phyloP scores from a whole-genome alignment of 371 early-diverging fungal species.

The Mortierella polycephala region DNA sequence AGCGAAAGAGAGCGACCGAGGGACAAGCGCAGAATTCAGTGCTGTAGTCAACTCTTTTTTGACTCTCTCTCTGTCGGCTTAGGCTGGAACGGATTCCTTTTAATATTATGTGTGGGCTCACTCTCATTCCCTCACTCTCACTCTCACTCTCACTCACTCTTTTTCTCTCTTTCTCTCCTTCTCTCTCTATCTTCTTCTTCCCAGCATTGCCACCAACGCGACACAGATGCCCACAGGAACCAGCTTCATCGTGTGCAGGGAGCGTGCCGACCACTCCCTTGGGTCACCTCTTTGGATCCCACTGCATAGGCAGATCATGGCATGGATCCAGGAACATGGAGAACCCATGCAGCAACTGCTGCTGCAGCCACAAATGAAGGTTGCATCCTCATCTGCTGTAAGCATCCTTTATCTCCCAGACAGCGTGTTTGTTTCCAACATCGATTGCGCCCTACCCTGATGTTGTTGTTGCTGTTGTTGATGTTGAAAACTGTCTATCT shows the following conservation, averaged over 20 bases:
- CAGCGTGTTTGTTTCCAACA: no score
- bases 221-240: no score
- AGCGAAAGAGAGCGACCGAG: background rate
- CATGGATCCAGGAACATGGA: background rate
- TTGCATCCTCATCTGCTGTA: no score
- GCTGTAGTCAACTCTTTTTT: no score
- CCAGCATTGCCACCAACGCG: no score
- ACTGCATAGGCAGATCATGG: background rate
- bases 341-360: background rate
- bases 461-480: no score
- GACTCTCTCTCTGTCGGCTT: background rate
- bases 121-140: background rate
- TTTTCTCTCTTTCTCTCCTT: background rate
- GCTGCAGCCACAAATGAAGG: background rate
- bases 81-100: background rate
- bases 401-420: no score
- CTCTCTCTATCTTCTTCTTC: no score
- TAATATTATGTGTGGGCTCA: background rate
- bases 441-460: no score
- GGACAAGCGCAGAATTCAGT: background rate
- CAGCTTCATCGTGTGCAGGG: background rate
- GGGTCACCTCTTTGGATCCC: slow-evolving; percentile 4
- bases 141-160: no score
- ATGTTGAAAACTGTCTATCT: no score
- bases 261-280: background rate